These are phyloP conservation scores for Ramularia endophylla DNA, from an alignment of 2,329 filamentous ascomycete species.

Conservation along the genomic window DNA sequence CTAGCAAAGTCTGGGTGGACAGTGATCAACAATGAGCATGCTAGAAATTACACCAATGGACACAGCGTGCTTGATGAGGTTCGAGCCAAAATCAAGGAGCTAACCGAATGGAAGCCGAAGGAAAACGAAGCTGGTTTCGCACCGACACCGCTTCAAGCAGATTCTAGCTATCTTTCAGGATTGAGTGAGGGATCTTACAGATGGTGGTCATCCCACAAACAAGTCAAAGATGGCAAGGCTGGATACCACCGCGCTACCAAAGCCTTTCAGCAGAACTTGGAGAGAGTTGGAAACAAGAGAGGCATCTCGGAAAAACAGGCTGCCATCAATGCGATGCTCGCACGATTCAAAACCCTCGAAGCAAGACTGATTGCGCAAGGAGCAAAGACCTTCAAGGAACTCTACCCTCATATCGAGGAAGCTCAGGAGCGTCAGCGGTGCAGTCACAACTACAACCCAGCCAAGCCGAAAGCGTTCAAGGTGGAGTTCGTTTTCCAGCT, in stretches of 20 bases:
- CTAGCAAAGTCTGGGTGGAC: constrained; percentile 40
- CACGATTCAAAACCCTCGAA: constrained; percentile 52
- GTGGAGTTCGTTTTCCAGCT: constrained; percentile 48
- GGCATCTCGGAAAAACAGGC: constrained; percentile 49
- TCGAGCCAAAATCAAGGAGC: constrained; percentile 43
- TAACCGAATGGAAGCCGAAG: constrained; percentile 44
- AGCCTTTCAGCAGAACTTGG: constrained; percentile 20
- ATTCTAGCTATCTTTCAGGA: constrained; percentile 45
- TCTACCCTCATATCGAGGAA: constrained; percentile 50
- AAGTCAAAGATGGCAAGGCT: constrained; percentile 35
- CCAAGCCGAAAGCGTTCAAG: constrained; percentile 39
- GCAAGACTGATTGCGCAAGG: constrained; percentile 49
- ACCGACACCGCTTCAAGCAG: constrained; percentile 36
- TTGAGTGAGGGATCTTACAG: constrained; percentile 55
- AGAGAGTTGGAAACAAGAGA: constrained; percentile 13
- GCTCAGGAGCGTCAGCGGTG: constrained; percentile 7
- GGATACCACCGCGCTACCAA: constrained; percentile 31
- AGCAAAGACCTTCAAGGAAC: constrained; percentile 61
- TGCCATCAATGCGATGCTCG: constrained; percentile 48
- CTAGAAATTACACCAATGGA: constrained; percentile 34
- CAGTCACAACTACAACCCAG: not conserved
- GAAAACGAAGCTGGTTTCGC: constrained; percentile 24
- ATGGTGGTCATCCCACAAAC: constrained; percentile 47
- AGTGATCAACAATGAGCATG: constrained; percentile 29
- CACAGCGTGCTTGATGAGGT: constrained; percentile 57